These are phyloP conservation scores for Eucalyptus shirleyi DNA, from an alignment of 345 rosid species.

Conservation along the genomic window DNA sequence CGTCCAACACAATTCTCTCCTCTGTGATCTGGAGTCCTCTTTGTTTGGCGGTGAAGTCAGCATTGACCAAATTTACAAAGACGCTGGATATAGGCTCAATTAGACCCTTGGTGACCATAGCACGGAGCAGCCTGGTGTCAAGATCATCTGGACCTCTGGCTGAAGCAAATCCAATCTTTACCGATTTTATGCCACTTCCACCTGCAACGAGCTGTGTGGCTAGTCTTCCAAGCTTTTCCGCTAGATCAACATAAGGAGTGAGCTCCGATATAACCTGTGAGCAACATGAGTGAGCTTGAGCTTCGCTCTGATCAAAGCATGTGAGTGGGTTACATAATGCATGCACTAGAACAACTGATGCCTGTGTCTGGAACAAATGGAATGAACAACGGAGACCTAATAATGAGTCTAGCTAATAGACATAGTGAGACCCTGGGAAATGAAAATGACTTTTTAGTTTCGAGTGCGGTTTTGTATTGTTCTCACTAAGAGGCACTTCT, in stretches of 20 bases:
- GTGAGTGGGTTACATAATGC: not conserved
- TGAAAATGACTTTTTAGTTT: not conserved
- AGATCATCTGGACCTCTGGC: conserved; percentile 64
- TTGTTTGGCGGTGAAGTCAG: conserved; percentile 58
- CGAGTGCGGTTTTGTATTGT: not conserved
- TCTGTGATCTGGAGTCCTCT: conserved; percentile 46
- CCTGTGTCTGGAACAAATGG: not conserved
- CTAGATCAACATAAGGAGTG: conserved; percentile 40
- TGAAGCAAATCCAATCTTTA: conserved; percentile 44
- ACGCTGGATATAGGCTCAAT: conserved; percentile 55
- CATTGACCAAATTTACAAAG: conserved; percentile 60
- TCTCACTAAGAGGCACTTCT: not conserved
- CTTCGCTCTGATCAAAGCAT: not conserved
- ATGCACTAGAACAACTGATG: not conserved
- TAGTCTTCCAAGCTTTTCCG: conserved; percentile 53
- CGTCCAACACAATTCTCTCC: conserved; percentile 34
- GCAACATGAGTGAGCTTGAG: not conserved
- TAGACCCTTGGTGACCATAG: conserved; percentile 62
- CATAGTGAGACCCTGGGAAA: not conserved
- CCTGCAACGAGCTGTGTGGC: conserved; percentile 66
- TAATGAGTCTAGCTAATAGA: not conserved
- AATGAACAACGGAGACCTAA: not conserved
- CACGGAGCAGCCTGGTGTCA: conserved; percentile 62
- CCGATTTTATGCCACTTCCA: conserved; percentile 53
- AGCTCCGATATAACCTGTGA: conserved; percentile 46